Conservation (phyloP, 331 rosid species). For the Acacia concinna region DNA sequence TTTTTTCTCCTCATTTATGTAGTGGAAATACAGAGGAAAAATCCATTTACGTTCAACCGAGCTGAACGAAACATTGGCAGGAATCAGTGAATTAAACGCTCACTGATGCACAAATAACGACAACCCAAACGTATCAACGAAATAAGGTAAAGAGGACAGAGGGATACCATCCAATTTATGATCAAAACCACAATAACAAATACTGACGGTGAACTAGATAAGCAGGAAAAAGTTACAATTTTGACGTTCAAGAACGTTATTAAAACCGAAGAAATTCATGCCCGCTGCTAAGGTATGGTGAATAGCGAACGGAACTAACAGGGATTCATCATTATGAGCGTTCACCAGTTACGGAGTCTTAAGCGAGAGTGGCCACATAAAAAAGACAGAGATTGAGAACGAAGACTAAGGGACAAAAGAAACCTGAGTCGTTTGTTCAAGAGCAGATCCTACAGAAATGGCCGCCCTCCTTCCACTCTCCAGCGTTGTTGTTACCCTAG, state of each 20-base stretch:
- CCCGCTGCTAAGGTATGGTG: neutral
- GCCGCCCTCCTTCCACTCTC: neutral
- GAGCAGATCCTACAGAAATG: neutral
- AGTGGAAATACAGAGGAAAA: neutral
- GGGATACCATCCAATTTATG: neutral
- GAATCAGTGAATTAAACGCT: neutral
- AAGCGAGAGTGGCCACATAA: neutral
- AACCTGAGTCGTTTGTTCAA: neutral
- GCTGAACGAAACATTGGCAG: neutral
- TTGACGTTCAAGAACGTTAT: neutral
- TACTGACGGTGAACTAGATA: neutral
- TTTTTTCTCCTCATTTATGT: neutral
- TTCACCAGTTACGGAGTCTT: neutral
- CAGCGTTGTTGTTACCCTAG: constrained; percentile 6
- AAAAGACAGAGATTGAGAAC: neutral
- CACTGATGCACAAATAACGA: neutral
- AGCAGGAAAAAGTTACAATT: neutral
- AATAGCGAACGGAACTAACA: neutral
- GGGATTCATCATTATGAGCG: constrained; percentile 1
- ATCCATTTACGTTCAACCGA: neutral
- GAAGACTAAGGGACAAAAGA: too few species aligned
- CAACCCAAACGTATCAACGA: neutral
- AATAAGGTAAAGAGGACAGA: neutral
- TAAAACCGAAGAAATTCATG: neutral
- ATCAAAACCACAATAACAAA: neutral